A percentile compares a stretch with the other conserved stretches of the same genome.
Conservation (phyloP, 306 rosid genomes). For the Vigna nakashimae region DNA sequence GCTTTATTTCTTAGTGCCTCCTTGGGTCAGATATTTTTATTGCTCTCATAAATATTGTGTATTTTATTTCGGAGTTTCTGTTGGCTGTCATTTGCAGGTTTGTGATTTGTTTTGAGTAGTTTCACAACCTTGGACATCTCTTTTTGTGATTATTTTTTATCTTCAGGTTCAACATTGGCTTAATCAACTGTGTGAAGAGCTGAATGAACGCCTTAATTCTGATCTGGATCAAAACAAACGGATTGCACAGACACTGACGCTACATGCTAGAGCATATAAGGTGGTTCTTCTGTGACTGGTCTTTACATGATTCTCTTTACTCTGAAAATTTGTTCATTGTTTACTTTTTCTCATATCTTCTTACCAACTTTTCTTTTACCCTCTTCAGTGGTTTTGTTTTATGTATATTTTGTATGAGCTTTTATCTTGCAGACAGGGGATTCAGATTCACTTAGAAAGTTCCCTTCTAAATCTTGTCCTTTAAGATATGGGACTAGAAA, state of each 20-base stretch:
- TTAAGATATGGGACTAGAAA: slow-evolving; percentile 82
- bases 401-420: slow-evolving; percentile 36
- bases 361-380: slow-evolving; percentile 22
- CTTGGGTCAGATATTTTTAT: slow-evolving; percentile 27
- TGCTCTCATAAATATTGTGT: slow-evolving; percentile 15
- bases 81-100: slow-evolving; percentile 21
- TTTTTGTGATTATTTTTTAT: slow-evolving; percentile 33
- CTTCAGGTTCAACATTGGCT: slow-evolving; percentile 90
- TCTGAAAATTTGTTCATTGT: slow-evolving; percentile 32
- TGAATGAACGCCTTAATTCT: slow-evolving; percentile 77
- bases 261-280: slow-evolving; percentile 85
- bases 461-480: slow-evolving; percentile 95
- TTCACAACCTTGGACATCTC: slow-evolving; percentile 9
- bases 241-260: slow-evolving; percentile 78
- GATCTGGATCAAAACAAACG: slow-evolving; percentile 88
- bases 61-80: slow-evolving; percentile 19
- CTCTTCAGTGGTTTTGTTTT: slow-evolving; percentile 19
- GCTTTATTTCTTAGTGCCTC: slow-evolving; percentile 13
- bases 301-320: slow-evolving; percentile 29
- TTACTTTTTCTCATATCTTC: slow-evolving; percentile 17
- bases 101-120: not conserved
- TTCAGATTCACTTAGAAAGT: slow-evolving; percentile 74
- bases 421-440: slow-evolving; percentile 67
- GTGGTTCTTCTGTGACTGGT: slow-evolving; percentile 47
- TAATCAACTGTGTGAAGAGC: slow-evolving; percentile 81